Base-by-base conservation (phyloP, 805 yeast species). In the Candida palmyrensis region DNA sequence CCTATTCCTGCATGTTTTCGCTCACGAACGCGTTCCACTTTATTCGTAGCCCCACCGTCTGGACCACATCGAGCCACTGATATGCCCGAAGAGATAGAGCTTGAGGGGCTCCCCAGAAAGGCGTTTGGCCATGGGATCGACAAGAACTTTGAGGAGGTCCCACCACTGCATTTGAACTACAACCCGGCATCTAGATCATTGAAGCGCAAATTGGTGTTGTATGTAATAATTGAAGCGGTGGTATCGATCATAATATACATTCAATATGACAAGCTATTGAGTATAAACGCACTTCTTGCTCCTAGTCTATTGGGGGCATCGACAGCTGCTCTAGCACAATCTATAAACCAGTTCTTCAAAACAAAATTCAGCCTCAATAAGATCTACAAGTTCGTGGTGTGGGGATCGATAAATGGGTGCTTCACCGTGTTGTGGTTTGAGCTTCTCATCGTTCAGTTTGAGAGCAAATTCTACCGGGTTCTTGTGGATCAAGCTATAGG, bases 371-470 rank as follows among this genome's bases (percentile, higher is more conserved):
- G 55, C 16, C 38, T 54, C 6, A 51, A 50, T 36, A 48, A 55
- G 22, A 50, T 47, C 31, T 40, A 59, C 35, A 78, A 78, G 45
- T 79, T 79, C 41, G 47, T 65, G 36, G 48, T 69, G 2, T 79
- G 83, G 83, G 86, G 86, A 12, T 51, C 64, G 9, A 55, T 78
- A 29, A 77, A 77, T 49, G 85, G 84, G 2, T 45, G 66, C 12
- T 51, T 77, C 31, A 71, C 79, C 3, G 66, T 63, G 6, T 45
- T 71, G 11, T 79, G 84, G 84, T 67, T 79, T 23, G 72, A 71
- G 28, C 39, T 67, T 16, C 51, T 79, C 25, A 46, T 71, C 5
- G 32, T 41, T 3, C 52, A 51, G 5, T 44, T 71, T 19, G 69
- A 67, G 7, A 53, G 55, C 29, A 42, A 57, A 2, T 15, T 59